Percentiles rank a stretch among this genome's conserved stretches.
Conservation (phyloP, 2,329 filamentous ascomycete species). For the Apiospora kogelbergensis region DNA sequence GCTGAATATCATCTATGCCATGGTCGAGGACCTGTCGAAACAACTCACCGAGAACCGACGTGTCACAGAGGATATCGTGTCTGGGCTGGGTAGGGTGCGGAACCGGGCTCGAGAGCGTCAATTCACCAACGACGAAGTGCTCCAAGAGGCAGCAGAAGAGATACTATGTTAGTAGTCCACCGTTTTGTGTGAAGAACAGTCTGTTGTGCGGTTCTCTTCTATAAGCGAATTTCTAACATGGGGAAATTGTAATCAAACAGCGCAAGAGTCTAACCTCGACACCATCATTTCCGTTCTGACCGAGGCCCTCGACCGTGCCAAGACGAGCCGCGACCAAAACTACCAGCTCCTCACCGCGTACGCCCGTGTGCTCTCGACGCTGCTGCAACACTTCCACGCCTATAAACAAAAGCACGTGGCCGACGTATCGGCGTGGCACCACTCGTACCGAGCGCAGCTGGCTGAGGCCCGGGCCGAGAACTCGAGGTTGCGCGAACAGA, state of each 20-base stretch:
- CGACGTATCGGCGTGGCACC: constrained; percentile 65
- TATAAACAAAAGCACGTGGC: constrained; percentile 64
- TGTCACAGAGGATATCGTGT: constrained; percentile 63
- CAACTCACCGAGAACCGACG: constrained; percentile 62
- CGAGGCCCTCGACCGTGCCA: constrained; percentile 62
- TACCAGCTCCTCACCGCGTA: constrained; percentile 58
- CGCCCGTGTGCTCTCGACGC: constrained; percentile 54
- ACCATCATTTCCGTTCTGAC: constrained; percentile 60
- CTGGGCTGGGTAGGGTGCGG: constrained; percentile 61
- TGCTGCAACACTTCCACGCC: constrained; percentile 64
- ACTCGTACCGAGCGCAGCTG: constrained; percentile 64
- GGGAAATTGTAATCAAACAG: constrained; percentile 34
- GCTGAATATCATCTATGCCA: constrained; percentile 66
- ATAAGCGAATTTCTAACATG: background rate
- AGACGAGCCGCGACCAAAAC: constrained; percentile 61
- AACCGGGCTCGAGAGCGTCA: constrained; percentile 53
- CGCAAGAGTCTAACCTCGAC: constrained; percentile 60
- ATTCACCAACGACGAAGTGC: constrained; percentile 58
- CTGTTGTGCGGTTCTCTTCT: background rate
- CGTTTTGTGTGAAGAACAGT: no score
- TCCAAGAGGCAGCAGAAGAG: constrained; percentile 55
- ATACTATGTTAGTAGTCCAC: constrained; percentile 47
- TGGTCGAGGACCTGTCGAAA: constrained; percentile 66
- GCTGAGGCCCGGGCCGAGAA: constrained; percentile 67
- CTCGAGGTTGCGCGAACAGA: constrained; percentile 60